Base-by-base conservation (phyloP, 345 rosid genomes). In the Eucalyptus curtisii region DNA sequence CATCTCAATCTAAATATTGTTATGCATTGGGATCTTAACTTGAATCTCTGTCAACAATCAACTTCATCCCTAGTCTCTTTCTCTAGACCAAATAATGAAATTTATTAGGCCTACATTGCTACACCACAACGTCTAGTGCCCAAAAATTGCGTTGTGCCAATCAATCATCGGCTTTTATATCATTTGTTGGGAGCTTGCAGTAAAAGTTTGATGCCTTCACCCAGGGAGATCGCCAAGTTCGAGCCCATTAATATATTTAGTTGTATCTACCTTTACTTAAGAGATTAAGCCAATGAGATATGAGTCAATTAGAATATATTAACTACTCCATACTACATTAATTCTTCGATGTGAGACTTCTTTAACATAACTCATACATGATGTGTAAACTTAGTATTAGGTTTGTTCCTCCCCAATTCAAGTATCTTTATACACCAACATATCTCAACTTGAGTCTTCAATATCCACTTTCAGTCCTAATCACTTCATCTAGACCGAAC, bases 111-210 rank as follows among this genome's bases (percentile, higher is more conserved):
- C 2, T 10, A 0, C 61, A 24, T 8, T 55, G 61, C 61, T 55
- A 55, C 61, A 24, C 30, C 30, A 55, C 30, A 55, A 55, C 0
- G 0, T 55, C 61, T 5, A 24, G 0, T 24, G 61, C 6, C 61
- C 3, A 10, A 55, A 55, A 55, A 24, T 24, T 24, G 13, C 1
- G 1, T 55, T 10, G 13, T 24, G 30, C 61, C 30, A 24, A 10
- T 55, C 13, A 55, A 55, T 55, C 61, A 55, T 55, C 0, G 1
- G 30, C 30, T 55, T 55, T 55, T 22, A 55, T 55, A 55, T 55
- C 61, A 55, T 55, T 0, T 55, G 4, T 55, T 55, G 61, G 61
- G 30, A 55, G 30, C 13, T 0, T 1, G 6, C 3, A 6, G 13
- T 24, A 24, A 10, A 4, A 2, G 61, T 55, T 6, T 4, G 3